Percentiles rank a stretch among this genome's conserved stretches.
Conservation (phyloP, 2,329 filamentous ascomycete genomes). For the Lachnellula subtilissima region DNA sequence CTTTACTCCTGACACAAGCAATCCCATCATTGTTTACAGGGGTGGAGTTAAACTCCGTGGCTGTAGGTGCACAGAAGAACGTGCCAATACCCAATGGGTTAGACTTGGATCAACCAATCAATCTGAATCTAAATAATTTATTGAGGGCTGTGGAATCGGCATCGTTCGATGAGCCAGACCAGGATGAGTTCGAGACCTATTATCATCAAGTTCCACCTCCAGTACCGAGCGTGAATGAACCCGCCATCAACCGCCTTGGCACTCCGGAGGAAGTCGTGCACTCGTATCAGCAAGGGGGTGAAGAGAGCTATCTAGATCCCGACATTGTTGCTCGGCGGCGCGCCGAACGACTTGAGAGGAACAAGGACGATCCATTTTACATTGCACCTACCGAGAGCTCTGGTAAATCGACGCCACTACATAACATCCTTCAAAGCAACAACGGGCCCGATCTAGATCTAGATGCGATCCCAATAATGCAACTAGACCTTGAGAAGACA, state of each 20-base stretch:
- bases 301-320: slow-evolving; percentile 65
- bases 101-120: slow-evolving; percentile 78
- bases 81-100: slow-evolving; percentile 74
- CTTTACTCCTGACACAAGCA: slow-evolving; percentile 81
- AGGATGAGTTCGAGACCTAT: slow-evolving; percentile 64
- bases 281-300: slow-evolving; percentile 55
- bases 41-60: slow-evolving; percentile 88
- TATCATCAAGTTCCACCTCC: slow-evolving; percentile 53
- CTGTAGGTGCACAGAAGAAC: slow-evolving; percentile 74
- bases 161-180: slow-evolving; percentile 46
- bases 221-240: slow-evolving; percentile 45
- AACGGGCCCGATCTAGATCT: slow-evolving; percentile 81
- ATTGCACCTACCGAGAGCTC: slow-evolving; percentile 57
- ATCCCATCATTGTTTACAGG: slow-evolving; percentile 84
- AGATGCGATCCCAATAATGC: slow-evolving; percentile 93
- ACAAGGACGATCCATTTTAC: slow-evolving; percentile 94
- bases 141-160: slow-evolving; percentile 53
- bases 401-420: slow-evolving; percentile 69
- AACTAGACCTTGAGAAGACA: slow-evolving; percentile 68
- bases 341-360: slow-evolving; percentile 72
- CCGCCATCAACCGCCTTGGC: slow-evolving; percentile 50
- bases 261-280: slow-evolving; percentile 41
- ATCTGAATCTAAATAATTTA: slow-evolving; percentile 64
- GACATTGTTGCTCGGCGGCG: slow-evolving; percentile 70
- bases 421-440: slow-evolving; percentile 66